Percentiles rank a stretch among this genome's conserved stretches.
Conservation (phyloP, 225 moss, liverwort and hornwort species). For the Anthoceros angustus region DNA sequence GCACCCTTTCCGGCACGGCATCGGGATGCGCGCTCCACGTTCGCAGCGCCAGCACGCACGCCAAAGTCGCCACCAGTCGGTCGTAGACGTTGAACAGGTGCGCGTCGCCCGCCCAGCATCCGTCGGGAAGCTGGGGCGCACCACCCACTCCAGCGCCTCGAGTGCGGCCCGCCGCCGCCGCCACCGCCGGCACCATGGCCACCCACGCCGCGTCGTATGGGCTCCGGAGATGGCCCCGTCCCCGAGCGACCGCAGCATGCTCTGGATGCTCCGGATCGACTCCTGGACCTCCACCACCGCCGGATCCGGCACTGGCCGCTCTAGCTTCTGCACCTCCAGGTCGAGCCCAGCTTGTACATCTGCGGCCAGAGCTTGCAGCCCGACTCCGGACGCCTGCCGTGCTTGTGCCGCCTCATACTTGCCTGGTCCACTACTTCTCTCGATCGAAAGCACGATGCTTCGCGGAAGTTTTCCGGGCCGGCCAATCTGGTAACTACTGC, state of each 20-base stretch:
- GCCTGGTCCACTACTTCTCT: background rate
- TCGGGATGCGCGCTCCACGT: conserved; percentile 15
- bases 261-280: background rate
- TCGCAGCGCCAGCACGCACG: conserved; percentile 22
- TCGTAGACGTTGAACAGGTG: conserved; percentile 21
- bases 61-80: conserved; percentile 19
- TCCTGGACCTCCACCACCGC: background rate
- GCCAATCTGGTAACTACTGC: background rate
- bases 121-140: background rate
- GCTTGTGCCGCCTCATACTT: background rate
- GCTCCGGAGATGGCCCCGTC: background rate
- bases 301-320: background rate
- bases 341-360: background rate
- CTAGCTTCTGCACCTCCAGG: background rate
- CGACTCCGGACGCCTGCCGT: background rate
- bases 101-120: conserved; percentile 8
- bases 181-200: background rate
- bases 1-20: conserved; percentile 11
- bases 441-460: background rate
- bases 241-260: background rate
- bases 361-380: background rate
- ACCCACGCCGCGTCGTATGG: background rate
- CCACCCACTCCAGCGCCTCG: background rate
- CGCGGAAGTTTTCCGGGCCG: background rate
- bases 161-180: background rate